A percentile compares a stretch with the other conserved stretches of the same genome.
phyloP scores from a whole-genome alignment of 2,329 filamentous ascomycete genomes.

The Xenosphaeropsis pyriputrescens region DNA sequence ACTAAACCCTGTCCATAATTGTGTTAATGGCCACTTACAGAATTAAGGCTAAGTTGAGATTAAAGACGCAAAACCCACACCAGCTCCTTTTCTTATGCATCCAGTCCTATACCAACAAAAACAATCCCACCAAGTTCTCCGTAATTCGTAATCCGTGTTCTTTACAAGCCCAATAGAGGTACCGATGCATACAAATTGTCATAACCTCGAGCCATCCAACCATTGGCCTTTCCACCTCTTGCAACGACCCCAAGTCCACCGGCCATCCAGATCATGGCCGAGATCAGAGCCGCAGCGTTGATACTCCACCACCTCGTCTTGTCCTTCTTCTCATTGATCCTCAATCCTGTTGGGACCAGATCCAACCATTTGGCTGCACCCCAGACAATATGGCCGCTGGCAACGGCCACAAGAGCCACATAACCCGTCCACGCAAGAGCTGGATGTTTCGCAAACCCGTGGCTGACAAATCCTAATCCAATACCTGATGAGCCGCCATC shows the following conservation, averaged over 20 bases:
- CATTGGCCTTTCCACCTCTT: constrained; percentile 49
- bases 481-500: constrained; percentile 82
- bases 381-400: constrained; percentile 69
- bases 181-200: constrained; percentile 55
- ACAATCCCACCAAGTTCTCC: no score
- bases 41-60: no score
- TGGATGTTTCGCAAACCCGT: constrained; percentile 67
- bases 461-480: constrained; percentile 67
- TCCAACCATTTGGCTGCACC: constrained; percentile 75
- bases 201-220: constrained; percentile 72
- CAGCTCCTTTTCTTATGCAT: no score
- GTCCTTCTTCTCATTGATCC: constrained; percentile 30
- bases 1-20: no score
- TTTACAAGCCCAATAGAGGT: constrained; percentile 37
- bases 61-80: no score
- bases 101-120: no score
- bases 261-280: constrained; percentile 61
- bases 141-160: no score
- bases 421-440: constrained; percentile 56
- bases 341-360: constrained; percentile 32
- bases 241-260: constrained; percentile 71
- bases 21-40: no score
- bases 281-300: constrained; percentile 43
- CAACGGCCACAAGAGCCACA: constrained; percentile 47
- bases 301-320: constrained; percentile 58